Percentiles rank a stretch among this genome's conserved stretches.
phyloP scores from a whole-genome alignment of 1,284 basidiomycete genomes.

The Erythrobasidium hasegawianum region DNA sequence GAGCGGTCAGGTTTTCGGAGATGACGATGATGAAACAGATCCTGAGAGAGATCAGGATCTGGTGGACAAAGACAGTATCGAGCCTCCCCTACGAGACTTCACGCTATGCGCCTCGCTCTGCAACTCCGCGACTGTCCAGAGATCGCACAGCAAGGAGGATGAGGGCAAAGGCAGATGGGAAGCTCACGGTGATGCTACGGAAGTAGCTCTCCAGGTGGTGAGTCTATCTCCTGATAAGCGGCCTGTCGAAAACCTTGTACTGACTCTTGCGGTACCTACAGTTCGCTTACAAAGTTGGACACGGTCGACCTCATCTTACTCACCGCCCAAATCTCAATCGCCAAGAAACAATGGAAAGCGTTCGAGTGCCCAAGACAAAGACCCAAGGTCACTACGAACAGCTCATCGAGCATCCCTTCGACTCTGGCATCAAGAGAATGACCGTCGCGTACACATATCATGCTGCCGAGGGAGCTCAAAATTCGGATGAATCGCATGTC shows the following conservation, averaged over 20 bases:
- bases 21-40: constrained; percentile 43
- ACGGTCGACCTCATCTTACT: constrained; percentile 50
- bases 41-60: constrained; percentile 41
- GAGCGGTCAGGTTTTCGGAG: constrained; percentile 33
- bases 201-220: constrained; percentile 59
- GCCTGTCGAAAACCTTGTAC: not conserved
- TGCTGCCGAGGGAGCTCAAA: constrained; percentile 34
- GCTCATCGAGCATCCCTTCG: constrained; percentile 58
- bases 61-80: constrained; percentile 46
- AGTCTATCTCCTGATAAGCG: not conserved
- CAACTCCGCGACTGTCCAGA: constrained; percentile 53
- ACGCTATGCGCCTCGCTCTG: constrained; percentile 53
- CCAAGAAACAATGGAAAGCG: constrained; percentile 16
- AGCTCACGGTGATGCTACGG: constrained; percentile 65
- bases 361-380: constrained; percentile 35
- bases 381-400: constrained; percentile 49
- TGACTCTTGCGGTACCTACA: constrained; percentile 2
- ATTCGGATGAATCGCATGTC: constrained; percentile 34
- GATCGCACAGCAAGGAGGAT: constrained; percentile 36
- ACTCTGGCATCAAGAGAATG: constrained; percentile 63
- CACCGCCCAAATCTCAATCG: constrained; percentile 32
- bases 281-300: constrained; percentile 50
- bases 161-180: constrained; percentile 57
- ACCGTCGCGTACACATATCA: constrained; percentile 53
- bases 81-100: constrained; percentile 49